Evolutionary conservation across 2,329 filamentous ascomycete species (phyloP), one percentile per base, ranked within the genome.

Genomic region (Alternaria viburni): DNA sequence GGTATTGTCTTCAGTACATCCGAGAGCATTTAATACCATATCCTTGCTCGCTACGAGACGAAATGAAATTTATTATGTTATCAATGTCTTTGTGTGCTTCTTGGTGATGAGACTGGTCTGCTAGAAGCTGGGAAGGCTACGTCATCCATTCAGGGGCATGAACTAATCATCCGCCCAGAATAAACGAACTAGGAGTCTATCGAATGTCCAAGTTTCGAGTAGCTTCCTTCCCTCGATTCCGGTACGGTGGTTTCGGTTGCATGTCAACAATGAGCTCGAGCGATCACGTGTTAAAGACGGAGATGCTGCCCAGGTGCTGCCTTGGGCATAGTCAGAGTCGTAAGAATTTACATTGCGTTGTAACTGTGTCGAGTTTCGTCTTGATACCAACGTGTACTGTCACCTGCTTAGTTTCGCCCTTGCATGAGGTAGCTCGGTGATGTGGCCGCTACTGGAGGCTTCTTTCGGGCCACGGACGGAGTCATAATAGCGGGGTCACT

Each of bases 401-500:
- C 36, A 41, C 36, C n/a, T 41, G 36, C n/a, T 41, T 11, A 41
- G 36, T 41, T 17, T 11, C 36, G 36, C 36, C 36, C 36, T 41
- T 41, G 36, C 36, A 41, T 30, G 32, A 17, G 17, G 15, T 11
- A 11, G 15, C 25, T 23, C 11, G 54, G 43, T 47, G 43, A 56
- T 43, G 54, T 46, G 43, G 54, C 36, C 19, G 23, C 21, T 21
- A 19, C 11, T 10, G 21, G 23, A 45, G 54, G 30, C 17, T 23
- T 21, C 25, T 52, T 49, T 19, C 25, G 52, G 30, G 30, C 19
- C 12, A 32, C 15, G 12, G 43, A 15, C 32, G 43, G 60, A 62
- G 56, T 59, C 60, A 62, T 59, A 59, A 41, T 47, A 43, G 60
- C 49, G 60, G 60, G 60, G 47, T 50, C 43, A 17, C n/a, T 59